Percentiles rank a stretch among this genome's conserved stretches.
Evolutionary conservation across 2,329 filamentous ascomycete species (phyloP).

Genomic region (Talaromyces sp.): DNA sequence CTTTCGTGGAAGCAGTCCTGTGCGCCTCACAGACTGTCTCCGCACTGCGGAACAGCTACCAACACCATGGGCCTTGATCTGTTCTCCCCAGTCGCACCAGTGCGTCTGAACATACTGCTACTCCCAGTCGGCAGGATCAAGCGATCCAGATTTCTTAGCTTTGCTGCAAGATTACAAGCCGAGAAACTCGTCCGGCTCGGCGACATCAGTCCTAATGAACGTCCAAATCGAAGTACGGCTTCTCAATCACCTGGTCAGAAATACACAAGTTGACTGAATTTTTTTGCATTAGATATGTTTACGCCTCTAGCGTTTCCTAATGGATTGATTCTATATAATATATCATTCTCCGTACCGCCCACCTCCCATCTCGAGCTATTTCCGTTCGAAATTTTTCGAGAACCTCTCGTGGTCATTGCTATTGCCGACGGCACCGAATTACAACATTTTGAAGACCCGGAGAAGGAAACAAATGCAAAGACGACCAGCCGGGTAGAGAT

Average conservation of each 20-base stretch:
- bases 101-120: constrained; percentile 82
- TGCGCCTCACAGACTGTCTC: constrained; percentile 32
- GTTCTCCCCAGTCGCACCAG: constrained; percentile 85
- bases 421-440: constrained; percentile 78
- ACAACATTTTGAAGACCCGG: constrained; percentile 29
- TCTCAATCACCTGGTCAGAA: not conserved
- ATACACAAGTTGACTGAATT: constrained; percentile 17
- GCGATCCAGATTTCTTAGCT: constrained; percentile 72
- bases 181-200: constrained; percentile 80
- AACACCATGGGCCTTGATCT: constrained; percentile 83
- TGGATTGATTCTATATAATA: constrained; percentile 83
- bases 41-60: constrained; percentile 42
- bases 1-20: constrained; percentile 33
- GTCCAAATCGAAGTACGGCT: constrained; percentile 76
- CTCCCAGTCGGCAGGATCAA: constrained; percentile 85
- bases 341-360: constrained; percentile 76
- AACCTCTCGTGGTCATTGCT: constrained; percentile 78
- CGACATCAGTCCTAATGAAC: constrained; percentile 79
- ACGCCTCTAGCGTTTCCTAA: constrained; percentile 83
- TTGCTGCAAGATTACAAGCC: constrained; percentile 71
- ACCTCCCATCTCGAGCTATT: constrained; percentile 73
- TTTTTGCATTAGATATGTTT: constrained; percentile 70
- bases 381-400: constrained; percentile 86
- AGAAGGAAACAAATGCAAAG: constrained; percentile 15
- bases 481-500: constrained; percentile 23